Evolutionary conservation across 306 rosid genomes (phyloP).

Genomic region (Spatholobus suberectus): DNA sequence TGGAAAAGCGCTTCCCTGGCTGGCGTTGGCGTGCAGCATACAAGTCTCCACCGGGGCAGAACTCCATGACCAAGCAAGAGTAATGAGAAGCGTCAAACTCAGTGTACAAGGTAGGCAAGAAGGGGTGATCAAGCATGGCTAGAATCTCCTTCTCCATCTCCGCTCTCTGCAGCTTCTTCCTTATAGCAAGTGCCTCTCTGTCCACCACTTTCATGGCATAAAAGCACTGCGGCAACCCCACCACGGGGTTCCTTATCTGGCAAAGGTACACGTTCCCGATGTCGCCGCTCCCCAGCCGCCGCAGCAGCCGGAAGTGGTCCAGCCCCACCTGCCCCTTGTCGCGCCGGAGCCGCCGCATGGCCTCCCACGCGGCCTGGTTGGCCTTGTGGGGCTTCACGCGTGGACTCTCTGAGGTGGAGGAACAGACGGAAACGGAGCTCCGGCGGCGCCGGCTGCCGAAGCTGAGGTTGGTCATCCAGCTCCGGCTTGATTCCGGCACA

Average conservation of each 20-base stretch:
- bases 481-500: slow-evolving; percentile 74
- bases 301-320: slow-evolving; percentile 79
- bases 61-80: slow-evolving; percentile 97
- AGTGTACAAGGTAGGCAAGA: slow-evolving; percentile 85
- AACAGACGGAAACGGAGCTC: slow-evolving; percentile 71
- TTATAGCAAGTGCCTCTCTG: slow-evolving; percentile 82
- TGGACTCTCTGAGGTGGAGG: slow-evolving; percentile 44
- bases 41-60: slow-evolving; percentile 96
- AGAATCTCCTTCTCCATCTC: slow-evolving; percentile 93
- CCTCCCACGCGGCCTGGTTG: slow-evolving; percentile 88
- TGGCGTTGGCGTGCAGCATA: slow-evolving; percentile 84
- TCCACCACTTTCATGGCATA: slow-evolving; percentile 99
- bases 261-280: slow-evolving; percentile 92
- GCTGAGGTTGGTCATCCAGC: slow-evolving; percentile 93
- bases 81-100: slow-evolving; percentile 94
- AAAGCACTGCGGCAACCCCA: slow-evolving; percentile 70
- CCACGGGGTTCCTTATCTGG: slow-evolving; percentile 78
- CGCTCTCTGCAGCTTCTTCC: slow-evolving; percentile 86
- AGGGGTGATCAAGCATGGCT: slow-evolving; percentile 89
- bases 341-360: slow-evolving; percentile 68
- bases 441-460: slow-evolving; percentile 75
- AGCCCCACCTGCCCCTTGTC: slow-evolving; percentile 73
- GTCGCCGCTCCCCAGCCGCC: slow-evolving; percentile 90
- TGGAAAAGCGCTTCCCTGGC: slow-evolving; percentile 69
- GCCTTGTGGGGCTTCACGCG: slow-evolving; percentile 84